These are phyloP conservation scores for Castanopsis chinensis DNA, from an alignment of 306 rosid genomes.

Conservation along the genomic window DNA sequence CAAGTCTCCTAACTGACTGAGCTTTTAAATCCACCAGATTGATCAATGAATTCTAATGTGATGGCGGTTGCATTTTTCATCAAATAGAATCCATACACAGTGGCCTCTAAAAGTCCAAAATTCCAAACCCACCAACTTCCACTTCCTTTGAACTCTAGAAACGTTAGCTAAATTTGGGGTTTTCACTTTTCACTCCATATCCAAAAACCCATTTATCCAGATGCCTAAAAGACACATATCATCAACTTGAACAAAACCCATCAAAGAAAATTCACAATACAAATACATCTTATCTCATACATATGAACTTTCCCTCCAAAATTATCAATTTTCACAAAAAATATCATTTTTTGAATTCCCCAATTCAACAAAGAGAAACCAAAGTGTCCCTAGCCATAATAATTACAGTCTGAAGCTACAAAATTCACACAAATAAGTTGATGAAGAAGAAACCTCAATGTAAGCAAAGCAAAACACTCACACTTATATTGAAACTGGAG, in stretches of 20 bases:
- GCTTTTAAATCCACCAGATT: constrained; percentile 77
- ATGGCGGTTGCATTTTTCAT: constrained; percentile 70
- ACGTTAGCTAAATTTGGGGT: not conserved
- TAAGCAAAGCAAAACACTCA: not conserved
- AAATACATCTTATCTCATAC: not conserved
- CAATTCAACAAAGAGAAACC: not conserved
- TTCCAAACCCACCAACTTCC: not conserved
- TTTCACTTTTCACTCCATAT: not conserved
- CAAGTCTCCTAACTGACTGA: constrained; percentile 70
- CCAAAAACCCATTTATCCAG: not conserved
- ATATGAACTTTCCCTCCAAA: not conserved
- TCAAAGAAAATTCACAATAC: not conserved
- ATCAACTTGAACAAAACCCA: not conserved
- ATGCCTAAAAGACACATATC: not conserved
- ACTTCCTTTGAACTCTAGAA: not conserved
- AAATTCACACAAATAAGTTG: too few relatives aligned
- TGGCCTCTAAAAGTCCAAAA: not conserved
- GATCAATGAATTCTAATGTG: constrained; percentile 74
- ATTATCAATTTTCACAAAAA: not conserved
- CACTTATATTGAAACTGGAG: too few relatives aligned
- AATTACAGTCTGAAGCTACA: too few relatives aligned
- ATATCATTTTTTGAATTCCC: not conserved
- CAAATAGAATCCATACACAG: constrained; percentile 56
- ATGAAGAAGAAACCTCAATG: not conserved
- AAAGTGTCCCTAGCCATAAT: not conserved